Evolutionary conservation across 208 protist species (phyloP).

Genomic region (Strigomonas culicis): DNA sequence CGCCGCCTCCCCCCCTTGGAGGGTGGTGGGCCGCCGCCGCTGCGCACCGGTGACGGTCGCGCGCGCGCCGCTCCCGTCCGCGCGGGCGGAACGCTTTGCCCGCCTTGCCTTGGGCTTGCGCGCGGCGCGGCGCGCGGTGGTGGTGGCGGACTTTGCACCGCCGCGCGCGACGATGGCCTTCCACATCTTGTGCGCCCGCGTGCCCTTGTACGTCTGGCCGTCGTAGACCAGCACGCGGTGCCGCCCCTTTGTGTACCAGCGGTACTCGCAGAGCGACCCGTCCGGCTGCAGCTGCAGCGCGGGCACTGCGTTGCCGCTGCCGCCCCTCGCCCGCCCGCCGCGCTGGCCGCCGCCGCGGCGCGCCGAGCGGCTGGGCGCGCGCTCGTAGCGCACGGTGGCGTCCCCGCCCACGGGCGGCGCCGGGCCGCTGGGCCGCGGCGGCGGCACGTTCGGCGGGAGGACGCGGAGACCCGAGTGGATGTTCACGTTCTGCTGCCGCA

Average conservation of each 20-base stretch:
- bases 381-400: neutral
- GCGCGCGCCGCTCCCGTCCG: too few relatives aligned
- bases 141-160: neutral
- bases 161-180: conserved; percentile 28
- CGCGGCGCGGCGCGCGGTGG: neutral
- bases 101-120: too few relatives aligned
- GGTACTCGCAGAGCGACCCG: conserved; percentile 38
- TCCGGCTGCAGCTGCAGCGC: conserved; percentile 30
- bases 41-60: too few relatives aligned
- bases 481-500: conserved; percentile 23
- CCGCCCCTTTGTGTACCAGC: conserved; percentile 56
- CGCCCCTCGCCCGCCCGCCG: neutral
- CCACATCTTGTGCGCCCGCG: conserved; percentile 62
- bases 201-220: conserved; percentile 53
- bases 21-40: too few relatives aligned
- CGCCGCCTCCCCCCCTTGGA: too few relatives aligned
- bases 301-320: neutral
- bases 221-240: conserved; percentile 68
- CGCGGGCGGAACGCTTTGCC: too few relatives aligned
- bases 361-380: neutral
- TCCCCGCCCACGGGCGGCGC: neutral
- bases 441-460: neutral
- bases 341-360: neutral
- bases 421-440: neutral
- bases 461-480: conserved; percentile 6